phyloP scores from a whole-genome alignment of 164 flowering plant genomes.

The Akebia trifoliata region DNA sequence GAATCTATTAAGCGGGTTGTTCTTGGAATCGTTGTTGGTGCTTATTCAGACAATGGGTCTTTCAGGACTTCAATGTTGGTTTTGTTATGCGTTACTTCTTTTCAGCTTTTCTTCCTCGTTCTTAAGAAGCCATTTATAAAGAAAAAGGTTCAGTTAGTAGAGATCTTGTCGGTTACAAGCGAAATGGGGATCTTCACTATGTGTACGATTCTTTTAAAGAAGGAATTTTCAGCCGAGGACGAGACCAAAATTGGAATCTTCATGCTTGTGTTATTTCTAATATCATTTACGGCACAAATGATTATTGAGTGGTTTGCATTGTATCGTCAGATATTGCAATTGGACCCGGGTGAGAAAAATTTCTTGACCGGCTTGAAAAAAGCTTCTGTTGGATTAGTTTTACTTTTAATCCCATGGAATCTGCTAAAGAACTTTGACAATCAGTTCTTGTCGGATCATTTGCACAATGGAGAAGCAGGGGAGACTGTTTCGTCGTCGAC shows the following conservation, averaged over 20 bases:
- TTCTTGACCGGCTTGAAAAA: constrained; percentile 51
- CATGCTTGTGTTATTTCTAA: constrained; percentile 57
- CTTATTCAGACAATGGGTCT: constrained; percentile 31
- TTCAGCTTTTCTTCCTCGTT: constrained; percentile 84
- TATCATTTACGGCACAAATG: constrained; percentile 51
- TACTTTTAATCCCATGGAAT: constrained; percentile 45
- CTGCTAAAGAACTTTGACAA: constrained; percentile 32
- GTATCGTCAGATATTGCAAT: constrained; percentile 37
- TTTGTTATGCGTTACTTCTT: constrained; percentile 56
- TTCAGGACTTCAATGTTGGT: constrained; percentile 47
- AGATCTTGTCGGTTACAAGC: constrained; percentile 60
- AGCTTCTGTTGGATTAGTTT: constrained; percentile 45
- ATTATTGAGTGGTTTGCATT: constrained; percentile 64
- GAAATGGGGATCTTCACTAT: constrained; percentile 59
- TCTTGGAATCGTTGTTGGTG: constrained; percentile 66
- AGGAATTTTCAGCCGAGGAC: constrained; percentile 27
- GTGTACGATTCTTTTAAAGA: constrained; percentile 43
- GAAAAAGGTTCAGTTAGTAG: constrained; percentile 83
- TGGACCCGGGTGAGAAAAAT: constrained; percentile 37
- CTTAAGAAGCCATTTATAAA: constrained; percentile 95
- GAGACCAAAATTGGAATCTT: constrained; percentile 51
- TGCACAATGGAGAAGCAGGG: constrained; percentile 19
- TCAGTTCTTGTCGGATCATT: constrained; percentile 15
- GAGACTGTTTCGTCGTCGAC: constrained; percentile 23
- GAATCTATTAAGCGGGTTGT: constrained; percentile 55